Evolutionary conservation across 306 rosid genomes (phyloP).

Genomic region (Trichosanthes cucumerina): DNA sequence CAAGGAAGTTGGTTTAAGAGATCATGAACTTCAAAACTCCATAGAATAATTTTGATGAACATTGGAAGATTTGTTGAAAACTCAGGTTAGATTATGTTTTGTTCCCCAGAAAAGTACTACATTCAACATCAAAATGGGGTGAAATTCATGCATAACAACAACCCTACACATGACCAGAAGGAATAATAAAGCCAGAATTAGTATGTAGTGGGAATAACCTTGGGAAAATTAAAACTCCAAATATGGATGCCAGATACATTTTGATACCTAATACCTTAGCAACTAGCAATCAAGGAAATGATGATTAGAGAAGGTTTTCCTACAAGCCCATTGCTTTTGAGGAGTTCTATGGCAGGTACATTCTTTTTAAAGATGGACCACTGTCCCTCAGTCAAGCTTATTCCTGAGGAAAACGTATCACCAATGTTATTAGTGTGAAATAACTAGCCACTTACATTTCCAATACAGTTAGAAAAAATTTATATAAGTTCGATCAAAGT

Average conservation of each 20-base stretch:
- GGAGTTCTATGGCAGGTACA: slow-evolving; percentile 34
- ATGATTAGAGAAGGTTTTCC: not conserved
- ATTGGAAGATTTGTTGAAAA: not conserved
- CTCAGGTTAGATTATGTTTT: not conserved
- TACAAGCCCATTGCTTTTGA: not conserved
- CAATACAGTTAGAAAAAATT: too few relatives aligned
- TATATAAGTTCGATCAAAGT: not conserved
- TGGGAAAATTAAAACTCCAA: not conserved
- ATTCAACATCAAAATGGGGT: not conserved
- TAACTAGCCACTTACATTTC: not conserved
- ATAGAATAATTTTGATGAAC: not conserved
- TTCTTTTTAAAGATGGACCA: slow-evolving; percentile 66
- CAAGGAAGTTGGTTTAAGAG: not conserved
- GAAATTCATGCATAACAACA: not conserved
- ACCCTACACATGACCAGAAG: not conserved
- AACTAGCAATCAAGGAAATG: not conserved
- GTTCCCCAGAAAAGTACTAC: not conserved
- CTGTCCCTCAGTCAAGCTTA: slow-evolving; percentile 86
- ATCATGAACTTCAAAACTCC: not conserved
- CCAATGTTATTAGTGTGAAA: not conserved
- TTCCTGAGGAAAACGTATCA: slow-evolving; percentile 47
- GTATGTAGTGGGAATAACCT: not conserved
- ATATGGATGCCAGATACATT: not conserved
- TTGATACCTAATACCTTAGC: not conserved
- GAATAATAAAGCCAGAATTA: not conserved